Evolutionary conservation across 805 yeast genomes (phyloP).

Genomic region (Wickerhamomyces bovis): DNA sequence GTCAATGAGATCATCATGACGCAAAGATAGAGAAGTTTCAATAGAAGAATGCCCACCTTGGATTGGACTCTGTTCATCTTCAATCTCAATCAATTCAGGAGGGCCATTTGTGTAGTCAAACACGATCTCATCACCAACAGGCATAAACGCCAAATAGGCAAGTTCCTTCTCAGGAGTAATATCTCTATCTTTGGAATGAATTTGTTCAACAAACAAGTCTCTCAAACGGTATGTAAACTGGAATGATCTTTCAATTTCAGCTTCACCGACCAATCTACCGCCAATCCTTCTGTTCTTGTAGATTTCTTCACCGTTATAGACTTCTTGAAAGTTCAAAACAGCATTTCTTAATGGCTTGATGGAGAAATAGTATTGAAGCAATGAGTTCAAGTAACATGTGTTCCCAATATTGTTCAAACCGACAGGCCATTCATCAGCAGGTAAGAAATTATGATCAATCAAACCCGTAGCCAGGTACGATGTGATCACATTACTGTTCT

Average conservation of each 20-base stretch:
- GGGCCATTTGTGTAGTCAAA: slow-evolving; percentile 24
- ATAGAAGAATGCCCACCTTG: slow-evolving; percentile 5
- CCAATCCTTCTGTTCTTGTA: slow-evolving; percentile 66
- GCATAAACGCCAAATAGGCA: slow-evolving; percentile 82
- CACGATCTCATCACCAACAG: slow-evolving; percentile 59
- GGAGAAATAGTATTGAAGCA: slow-evolving; percentile 85
- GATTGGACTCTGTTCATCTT: slow-evolving; percentile 1
- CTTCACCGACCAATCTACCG: slow-evolving; percentile 73
- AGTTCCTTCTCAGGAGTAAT: slow-evolving; percentile 79
- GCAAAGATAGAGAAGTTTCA: slow-evolving; percentile 10
- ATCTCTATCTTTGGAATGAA: slow-evolving; percentile 52
- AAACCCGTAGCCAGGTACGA: slow-evolving; percentile 57
- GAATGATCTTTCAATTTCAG: slow-evolving; percentile 74
- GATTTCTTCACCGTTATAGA: slow-evolving; percentile 27
- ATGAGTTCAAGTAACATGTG: slow-evolving; percentile 89
- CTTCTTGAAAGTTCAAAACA: slow-evolving; percentile 47
- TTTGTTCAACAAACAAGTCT: slow-evolving; percentile 63
- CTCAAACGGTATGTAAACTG: slow-evolving; percentile 75
- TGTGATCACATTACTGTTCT: slow-evolving; percentile 48
- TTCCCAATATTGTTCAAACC: slow-evolving; percentile 94
- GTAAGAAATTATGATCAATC: slow-evolving; percentile 51
- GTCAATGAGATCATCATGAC: background rate
- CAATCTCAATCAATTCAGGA: slow-evolving; percentile 7
- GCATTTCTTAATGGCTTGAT: slow-evolving; percentile 72
- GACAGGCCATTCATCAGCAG: slow-evolving; percentile 74